Percentiles rank a stretch among this genome's conserved stretches.
Evolutionary conservation across 2,329 filamentous ascomycete species (phyloP).

Genomic region (Apiospora arundinis): DNA sequence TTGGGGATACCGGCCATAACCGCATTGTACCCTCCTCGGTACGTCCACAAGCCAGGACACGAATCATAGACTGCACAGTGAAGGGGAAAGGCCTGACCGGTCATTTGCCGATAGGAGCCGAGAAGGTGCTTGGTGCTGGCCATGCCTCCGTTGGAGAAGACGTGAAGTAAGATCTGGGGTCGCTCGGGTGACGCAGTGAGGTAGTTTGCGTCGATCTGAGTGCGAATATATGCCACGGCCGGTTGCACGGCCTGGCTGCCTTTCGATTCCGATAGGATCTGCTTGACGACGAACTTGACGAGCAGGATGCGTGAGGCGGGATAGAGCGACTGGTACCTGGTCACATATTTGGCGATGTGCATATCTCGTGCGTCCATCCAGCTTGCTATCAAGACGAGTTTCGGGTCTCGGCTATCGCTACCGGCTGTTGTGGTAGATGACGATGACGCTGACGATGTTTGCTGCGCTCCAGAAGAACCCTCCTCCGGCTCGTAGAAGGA

Average conservation of each 20-base stretch:
- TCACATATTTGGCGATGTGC: slow-evolving; percentile 59
- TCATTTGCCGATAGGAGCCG: slow-evolving; percentile 39
- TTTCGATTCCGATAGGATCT: slow-evolving; percentile 43
- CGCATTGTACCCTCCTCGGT: slow-evolving; percentile 47
- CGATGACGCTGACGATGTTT: slow-evolving; percentile 15
- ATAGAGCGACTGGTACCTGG: slow-evolving; percentile 51
- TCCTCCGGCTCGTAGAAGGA: slow-evolving; percentile 34
- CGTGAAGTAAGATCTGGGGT: slow-evolving; percentile 52
- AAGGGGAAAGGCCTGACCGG: slow-evolving; percentile 43
- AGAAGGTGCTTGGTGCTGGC: slow-evolving; percentile 49
- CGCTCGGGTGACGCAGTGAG: slow-evolving; percentile 30
- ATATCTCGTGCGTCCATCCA: slow-evolving; percentile 59
- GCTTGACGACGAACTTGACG: slow-evolving; percentile 47
- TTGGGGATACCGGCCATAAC: slow-evolving; percentile 44
- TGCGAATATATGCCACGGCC: slow-evolving; percentile 48
- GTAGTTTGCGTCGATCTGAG: slow-evolving; percentile 34
- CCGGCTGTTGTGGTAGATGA: neutral
- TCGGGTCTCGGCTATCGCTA: slow-evolving; percentile 40
- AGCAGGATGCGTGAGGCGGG: slow-evolving; percentile 54
- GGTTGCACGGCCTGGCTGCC: slow-evolving; percentile 44
- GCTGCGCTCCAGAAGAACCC: slow-evolving; percentile 23
- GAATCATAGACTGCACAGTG: slow-evolving; percentile 56
- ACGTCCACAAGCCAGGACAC: slow-evolving; percentile 52
- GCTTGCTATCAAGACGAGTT: slow-evolving; percentile 53
- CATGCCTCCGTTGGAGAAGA: slow-evolving; percentile 61